Evolutionary conservation across 306 rosid species (phyloP).

Genomic region (Carpinus viminea): DNA sequence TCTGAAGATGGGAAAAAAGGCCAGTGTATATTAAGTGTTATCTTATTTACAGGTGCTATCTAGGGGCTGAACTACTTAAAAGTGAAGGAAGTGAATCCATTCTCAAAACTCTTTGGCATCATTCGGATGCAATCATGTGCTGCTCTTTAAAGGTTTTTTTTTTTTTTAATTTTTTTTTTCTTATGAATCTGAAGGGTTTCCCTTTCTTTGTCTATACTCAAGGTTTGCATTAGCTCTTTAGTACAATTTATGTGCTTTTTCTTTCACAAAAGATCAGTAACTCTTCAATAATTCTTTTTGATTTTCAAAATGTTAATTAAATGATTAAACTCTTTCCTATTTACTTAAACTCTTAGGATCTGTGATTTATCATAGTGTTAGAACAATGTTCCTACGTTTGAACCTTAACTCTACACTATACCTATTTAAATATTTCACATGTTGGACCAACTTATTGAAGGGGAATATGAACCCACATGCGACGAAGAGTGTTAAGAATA

Average conservation of each 20-base stretch:
- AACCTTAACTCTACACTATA: too few species aligned
- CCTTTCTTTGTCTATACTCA: neutral
- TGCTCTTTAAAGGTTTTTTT: slow-evolving; percentile 90
- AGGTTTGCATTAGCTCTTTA: neutral
- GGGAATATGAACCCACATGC: too few species aligned
- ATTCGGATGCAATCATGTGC: slow-evolving; percentile 87
- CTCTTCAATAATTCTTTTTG: too few species aligned
- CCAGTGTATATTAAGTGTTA: neutral
- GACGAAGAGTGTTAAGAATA: too few species aligned
- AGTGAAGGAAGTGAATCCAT: slow-evolving; percentile 73
- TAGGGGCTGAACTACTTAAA: slow-evolving; percentile 85
- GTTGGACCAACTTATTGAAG: too few species aligned
- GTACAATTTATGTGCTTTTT: neutral
- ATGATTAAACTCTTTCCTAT: too few species aligned
- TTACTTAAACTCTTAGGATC: too few species aligned
- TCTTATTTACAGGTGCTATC: slow-evolving; percentile 68
- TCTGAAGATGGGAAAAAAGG: neutral
- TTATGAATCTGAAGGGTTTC: neutral
- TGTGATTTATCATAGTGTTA: too few species aligned
- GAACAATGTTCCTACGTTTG: too few species aligned
- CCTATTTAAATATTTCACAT: too few species aligned
- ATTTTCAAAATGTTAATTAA: too few species aligned
- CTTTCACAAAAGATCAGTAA: neutral
- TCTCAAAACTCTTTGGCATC: slow-evolving; percentile 94
- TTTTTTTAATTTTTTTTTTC: slow-evolving; percentile 14